Evolutionary conservation across 768 basidiomycete species (phyloP), one percentile per base, ranked within the genome.

Genomic region (Trametes gibbosa): DNA sequence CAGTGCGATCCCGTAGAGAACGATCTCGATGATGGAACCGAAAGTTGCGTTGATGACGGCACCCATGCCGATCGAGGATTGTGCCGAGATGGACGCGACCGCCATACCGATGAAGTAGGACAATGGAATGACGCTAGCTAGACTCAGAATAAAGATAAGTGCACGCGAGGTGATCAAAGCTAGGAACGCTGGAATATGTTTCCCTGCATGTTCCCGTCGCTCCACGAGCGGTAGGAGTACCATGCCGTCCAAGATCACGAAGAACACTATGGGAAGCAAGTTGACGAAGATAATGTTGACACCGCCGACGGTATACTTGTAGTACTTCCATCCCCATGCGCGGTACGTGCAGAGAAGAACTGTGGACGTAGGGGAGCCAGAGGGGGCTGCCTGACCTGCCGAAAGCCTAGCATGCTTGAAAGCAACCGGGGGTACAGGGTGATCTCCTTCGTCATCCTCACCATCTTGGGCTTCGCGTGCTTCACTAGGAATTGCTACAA

Each of bases 61-160:
- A 63, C 97, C 97, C 94, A 98, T 97, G 6, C 97, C 97, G 61
- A 99, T 99, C 1, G 91, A 94, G 0, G 93, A 95, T 69, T 98
- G 97, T 0, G 97, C 97, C n/a, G 90, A 93, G 68, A 99, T 98
- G 43, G 92, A 95, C 2, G 97, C 97, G 60, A 99, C 97, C 8
- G 97, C 97, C 97, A 98, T 98, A 17, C 97, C 97, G 69, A 99
- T 98, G 77, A 99, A 99, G 78, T 99, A 99, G 8, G 92, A 95
- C 19, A 99, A 80, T 0, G 97, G 97, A 64, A 99, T 98, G 68
- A 99, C 93, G 65, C 91, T 92, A 25, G 90, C 83, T 45, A 99
- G 78, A 64, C 89, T 83, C 66, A 95, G 74, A 43, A 92, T 63
- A 72, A 99, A 98, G 66, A 98, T 88, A 66, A 92, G 74, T 3